These are phyloP conservation scores for Talaromyces piceae DNA, from an alignment of 2,329 filamentous ascomycete species.

Conservation along the genomic window DNA sequence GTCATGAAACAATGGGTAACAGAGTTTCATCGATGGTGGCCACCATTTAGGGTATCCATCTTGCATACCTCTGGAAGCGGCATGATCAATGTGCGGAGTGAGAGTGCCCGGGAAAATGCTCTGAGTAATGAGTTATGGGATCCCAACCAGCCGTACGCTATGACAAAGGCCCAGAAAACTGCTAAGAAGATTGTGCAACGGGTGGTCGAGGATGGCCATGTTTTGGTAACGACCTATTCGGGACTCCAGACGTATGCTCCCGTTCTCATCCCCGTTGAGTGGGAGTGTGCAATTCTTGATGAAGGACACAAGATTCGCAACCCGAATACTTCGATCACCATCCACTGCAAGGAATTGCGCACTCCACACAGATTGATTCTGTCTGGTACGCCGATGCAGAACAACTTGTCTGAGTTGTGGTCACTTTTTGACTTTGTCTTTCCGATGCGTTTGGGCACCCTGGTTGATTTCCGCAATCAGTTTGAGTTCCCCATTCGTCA, in stretches of 20 bases:
- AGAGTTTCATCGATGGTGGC: slow-evolving; percentile 98
- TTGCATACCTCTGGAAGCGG: slow-evolving; percentile 92
- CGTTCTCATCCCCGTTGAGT: slow-evolving; percentile 71
- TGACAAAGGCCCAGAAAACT: slow-evolving; percentile 53
- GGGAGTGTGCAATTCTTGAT: slow-evolving; percentile 90
- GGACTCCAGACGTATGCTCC: slow-evolving; percentile 89
- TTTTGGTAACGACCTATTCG: slow-evolving; percentile 91
- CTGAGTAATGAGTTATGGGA: slow-evolving; percentile 53
- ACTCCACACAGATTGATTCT: slow-evolving; percentile 88
- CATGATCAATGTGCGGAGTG: slow-evolving; percentile 71
- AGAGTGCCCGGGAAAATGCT: slow-evolving; percentile 55
- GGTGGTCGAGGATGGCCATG: slow-evolving; percentile 77
- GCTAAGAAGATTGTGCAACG: slow-evolving; percentile 75
- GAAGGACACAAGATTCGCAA: slow-evolving; percentile 98
- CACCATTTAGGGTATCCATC: slow-evolving; percentile 92
- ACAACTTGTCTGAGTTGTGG: slow-evolving; percentile 92
- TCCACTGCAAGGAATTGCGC: slow-evolving; percentile 87
- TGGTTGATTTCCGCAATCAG: slow-evolving; percentile 81
- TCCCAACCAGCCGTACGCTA: slow-evolving; percentile 29
- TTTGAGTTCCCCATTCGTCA: slow-evolving; percentile 92
- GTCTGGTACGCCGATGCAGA: slow-evolving; percentile 96
- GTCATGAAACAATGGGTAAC: slow-evolving; percentile 97
- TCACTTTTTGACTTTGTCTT: slow-evolving; percentile 97
- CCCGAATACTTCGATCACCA: slow-evolving; percentile 87
- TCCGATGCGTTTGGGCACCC: slow-evolving; percentile 85